Evolutionary conservation across 2,329 filamentous ascomycete genomes (phyloP).

Genomic region (Neofusicoccum cordaticola): DNA sequence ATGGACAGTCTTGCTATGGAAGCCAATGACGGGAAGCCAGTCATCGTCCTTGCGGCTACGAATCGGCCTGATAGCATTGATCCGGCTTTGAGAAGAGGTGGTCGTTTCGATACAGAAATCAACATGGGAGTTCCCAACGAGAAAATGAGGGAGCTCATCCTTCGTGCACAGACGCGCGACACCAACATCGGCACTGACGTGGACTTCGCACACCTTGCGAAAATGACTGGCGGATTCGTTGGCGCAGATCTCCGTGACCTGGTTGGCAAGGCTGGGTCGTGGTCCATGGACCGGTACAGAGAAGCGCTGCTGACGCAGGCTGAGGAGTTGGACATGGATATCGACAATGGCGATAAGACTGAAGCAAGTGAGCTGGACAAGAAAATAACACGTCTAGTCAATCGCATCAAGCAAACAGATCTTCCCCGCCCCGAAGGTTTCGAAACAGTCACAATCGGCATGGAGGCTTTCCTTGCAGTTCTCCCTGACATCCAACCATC

Average conservation of each 20-base stretch:
- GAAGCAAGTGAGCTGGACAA: slow-evolving; percentile 24
- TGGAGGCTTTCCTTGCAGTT: slow-evolving; percentile 70
- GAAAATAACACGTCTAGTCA: slow-evolving; percentile 47
- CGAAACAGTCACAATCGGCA: slow-evolving; percentile 56
- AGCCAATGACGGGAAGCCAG: slow-evolving; percentile 69
- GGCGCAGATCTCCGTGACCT: slow-evolving; percentile 80
- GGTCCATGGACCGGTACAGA: slow-evolving; percentile 61
- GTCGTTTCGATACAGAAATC: slow-evolving; percentile 78
- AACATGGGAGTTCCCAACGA: slow-evolving; percentile 86
- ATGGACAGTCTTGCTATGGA: slow-evolving; percentile 77
- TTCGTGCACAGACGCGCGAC: slow-evolving; percentile 68
- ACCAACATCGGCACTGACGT: slow-evolving; percentile 66
- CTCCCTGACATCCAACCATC: slow-evolving; percentile 75
- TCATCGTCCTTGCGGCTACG: slow-evolving; percentile 88
- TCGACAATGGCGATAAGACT: slow-evolving; percentile 36
- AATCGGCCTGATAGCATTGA: slow-evolving; percentile 86
- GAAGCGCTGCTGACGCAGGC: slow-evolving; percentile 48
- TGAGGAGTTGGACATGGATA: slow-evolving; percentile 48
- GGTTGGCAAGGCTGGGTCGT: slow-evolving; percentile 62
- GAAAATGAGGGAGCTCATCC: slow-evolving; percentile 70
- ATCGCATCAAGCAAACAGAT: slow-evolving; percentile 49
- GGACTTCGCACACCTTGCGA: slow-evolving; percentile 71
- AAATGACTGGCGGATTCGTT: slow-evolving; percentile 86
- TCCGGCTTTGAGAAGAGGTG: slow-evolving; percentile 69
- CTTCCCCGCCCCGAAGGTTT: slow-evolving; percentile 52